Evolutionary conservation across 768 basidiomycete species (phyloP).

Genomic region (Sarcodon aspratus): DNA sequence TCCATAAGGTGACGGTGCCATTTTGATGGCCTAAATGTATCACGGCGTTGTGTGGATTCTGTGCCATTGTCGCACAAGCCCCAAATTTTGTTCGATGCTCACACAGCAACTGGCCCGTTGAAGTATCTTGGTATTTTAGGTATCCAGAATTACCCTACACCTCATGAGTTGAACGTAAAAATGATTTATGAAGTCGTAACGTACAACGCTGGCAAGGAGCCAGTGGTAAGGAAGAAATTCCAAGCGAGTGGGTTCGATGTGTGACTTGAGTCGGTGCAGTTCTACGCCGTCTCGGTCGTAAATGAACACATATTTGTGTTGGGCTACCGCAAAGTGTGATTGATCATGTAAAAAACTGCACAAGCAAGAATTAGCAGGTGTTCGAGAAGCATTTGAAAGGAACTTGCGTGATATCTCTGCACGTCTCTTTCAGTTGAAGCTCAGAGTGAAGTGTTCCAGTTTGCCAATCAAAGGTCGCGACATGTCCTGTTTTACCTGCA

Average conservation of each 20-base stretch:
- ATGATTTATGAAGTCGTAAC: conserved; percentile 17
- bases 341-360: conserved; percentile 85
- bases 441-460: conserved; percentile 79
- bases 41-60: conserved; percentile 89
- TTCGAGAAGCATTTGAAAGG: neutral
- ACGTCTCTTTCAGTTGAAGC: conserved; percentile 81
- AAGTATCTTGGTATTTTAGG: conserved; percentile 94
- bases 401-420: conserved; percentile 82
- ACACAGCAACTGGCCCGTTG: conserved; percentile 78
- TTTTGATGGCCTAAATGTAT: conserved; percentile 93
- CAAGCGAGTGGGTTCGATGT: conserved; percentile 82
- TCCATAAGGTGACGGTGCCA: conserved; percentile 94
- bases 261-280: conserved; percentile 71
- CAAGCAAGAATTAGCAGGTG: conserved; percentile 1
- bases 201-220: conserved; percentile 75
- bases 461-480: conserved; percentile 91
- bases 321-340: conserved; percentile 88
- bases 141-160: conserved; percentile 76
- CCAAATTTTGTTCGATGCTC: conserved; percentile 90
- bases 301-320: conserved; percentile 92
- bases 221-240: conserved; percentile 96
- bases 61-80: conserved; percentile 72
- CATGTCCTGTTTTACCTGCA: conserved; percentile 73
- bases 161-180: neutral
- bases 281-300: conserved; percentile 94